phyloP scores from a whole-genome alignment of 1,284 basidiomycete species.

The Cryptococcus wingfieldii region DNA sequence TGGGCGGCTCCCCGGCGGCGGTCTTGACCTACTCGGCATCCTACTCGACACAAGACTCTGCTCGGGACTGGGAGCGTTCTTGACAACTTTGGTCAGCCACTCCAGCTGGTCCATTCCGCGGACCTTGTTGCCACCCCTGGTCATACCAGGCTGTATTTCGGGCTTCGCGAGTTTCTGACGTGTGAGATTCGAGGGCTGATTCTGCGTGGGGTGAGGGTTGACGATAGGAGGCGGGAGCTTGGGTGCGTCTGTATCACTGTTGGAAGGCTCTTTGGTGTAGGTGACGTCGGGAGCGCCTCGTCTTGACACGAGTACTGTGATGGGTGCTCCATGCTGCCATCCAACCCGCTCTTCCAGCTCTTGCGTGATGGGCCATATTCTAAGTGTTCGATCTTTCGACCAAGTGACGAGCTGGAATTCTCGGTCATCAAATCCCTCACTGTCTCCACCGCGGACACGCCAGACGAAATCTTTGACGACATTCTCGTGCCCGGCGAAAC shows the following conservation, averaged over 20 bases:
- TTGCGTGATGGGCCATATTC: conserved; percentile 81
- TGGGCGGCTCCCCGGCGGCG: conserved; percentile 8
- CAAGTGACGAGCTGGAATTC: conserved; percentile 93
- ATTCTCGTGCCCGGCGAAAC: conserved; percentile 84
- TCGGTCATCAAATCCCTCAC: conserved; percentile 56
- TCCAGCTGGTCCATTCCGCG: conserved; percentile 46
- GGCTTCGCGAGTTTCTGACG: conserved; percentile 28
- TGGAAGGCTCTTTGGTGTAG: conserved; percentile 29
- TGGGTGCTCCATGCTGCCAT: conserved; percentile 52
- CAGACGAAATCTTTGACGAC: conserved; percentile 99
- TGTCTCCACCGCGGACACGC: conserved; percentile 60
- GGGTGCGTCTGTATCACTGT: conserved; percentile 14
- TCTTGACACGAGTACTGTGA: conserved; percentile 53
- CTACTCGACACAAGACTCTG: conserved; percentile 20
- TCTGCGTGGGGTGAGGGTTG: conserved; percentile 5
- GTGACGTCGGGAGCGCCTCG: conserved; percentile 47
- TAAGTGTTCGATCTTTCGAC: conserved; percentile 88
- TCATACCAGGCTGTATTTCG: conserved; percentile 41
- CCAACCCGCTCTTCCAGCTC: conserved; percentile 54
- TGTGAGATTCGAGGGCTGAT: conserved; percentile 32
- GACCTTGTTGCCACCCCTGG: conserved; percentile 36
- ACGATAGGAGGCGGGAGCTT: conserved; percentile 24
- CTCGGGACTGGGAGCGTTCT: conserved; percentile 28
- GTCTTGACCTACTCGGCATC: conserved; percentile 21
- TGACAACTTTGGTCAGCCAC: conserved; percentile 47